A percentile compares a stretch with the other conserved stretches of the same genome.
Conservation (phyloP, 192 early-diverging fungal species). For the Thamnidium elegans region DNA sequence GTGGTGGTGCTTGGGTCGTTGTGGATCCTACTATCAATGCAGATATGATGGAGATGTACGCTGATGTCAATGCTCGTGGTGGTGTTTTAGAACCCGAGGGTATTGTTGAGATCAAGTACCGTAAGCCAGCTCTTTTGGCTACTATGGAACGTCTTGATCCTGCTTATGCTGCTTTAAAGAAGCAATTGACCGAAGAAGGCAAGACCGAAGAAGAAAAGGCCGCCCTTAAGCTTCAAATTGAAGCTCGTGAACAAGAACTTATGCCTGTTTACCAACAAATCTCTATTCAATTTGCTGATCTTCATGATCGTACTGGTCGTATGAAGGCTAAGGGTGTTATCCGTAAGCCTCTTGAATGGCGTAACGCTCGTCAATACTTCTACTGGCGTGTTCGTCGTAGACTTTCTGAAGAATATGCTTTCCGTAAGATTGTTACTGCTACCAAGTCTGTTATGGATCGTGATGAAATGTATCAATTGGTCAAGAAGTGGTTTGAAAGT, state of each 20-base stretch:
- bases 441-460: constrained; percentile 46
- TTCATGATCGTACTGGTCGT: constrained; percentile 93
- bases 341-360: constrained; percentile 75
- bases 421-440: constrained; percentile 52
- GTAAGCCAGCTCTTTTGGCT: constrained; percentile 85
- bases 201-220: constrained; percentile 60
- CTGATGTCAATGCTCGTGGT: constrained; percentile 84
- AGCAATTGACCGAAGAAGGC: constrained; percentile 48
- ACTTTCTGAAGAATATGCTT: constrained; percentile 75
- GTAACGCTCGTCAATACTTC: constrained; percentile 79
- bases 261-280: constrained; percentile 92
- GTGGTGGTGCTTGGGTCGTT: constrained; percentile 98
- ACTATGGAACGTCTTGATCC: constrained; percentile 93
- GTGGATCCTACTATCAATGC: constrained; percentile 95
- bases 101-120: constrained; percentile 98
- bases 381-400: constrained; percentile 89
- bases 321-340: constrained; percentile 95
- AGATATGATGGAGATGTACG: constrained; percentile 99
- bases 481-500: constrained; percentile 66
- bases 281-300: constrained; percentile 94
- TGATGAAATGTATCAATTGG: constrained; percentile 43
- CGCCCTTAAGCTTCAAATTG: constrained; percentile 66
- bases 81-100: constrained; percentile 97
- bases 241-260: constrained; percentile 81
- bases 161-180: constrained; percentile 72